Evolutionary conservation across 2,329 filamentous ascomycete genomes (phyloP).

Genomic region (Corinectria fuckeliana): DNA sequence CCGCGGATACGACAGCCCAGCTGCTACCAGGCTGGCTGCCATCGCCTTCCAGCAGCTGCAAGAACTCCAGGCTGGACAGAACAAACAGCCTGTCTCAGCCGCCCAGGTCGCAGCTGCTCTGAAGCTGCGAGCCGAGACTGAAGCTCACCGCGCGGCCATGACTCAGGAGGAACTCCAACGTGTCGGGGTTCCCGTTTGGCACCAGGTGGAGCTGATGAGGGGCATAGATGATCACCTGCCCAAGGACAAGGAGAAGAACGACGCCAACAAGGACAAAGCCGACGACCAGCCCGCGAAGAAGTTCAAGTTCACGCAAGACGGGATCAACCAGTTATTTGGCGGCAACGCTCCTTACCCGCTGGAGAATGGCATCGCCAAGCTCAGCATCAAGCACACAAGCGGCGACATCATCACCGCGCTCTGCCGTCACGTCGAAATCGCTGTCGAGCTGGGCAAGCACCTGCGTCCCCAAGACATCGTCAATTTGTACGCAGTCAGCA

Average conservation of each 20-base stretch:
- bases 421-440: conserved; percentile 56
- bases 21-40: background rate
- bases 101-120: background rate
- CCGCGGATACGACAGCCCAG: background rate
- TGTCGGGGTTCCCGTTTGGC: background rate
- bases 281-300: conserved; percentile 29
- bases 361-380: conserved; percentile 17
- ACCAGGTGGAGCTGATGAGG: background rate
- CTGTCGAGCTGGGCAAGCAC: conserved; percentile 60
- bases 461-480: conserved; percentile 64
- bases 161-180: background rate
- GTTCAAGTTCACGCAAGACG: conserved; percentile 40
- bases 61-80: background rate
- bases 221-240: background rate
- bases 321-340: conserved; percentile 39
- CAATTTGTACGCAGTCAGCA: conserved; percentile 69
- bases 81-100: background rate
- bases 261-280: conserved; percentile 18
- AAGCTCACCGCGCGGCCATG: background rate
- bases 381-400: conserved; percentile 32
- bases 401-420: conserved; percentile 54
- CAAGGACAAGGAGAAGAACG: conserved; percentile 2
- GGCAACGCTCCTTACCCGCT: conserved; percentile 39
- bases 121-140: background rate
- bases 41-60: background rate